Evolutionary conservation across 2,329 filamentous ascomycete genomes (phyloP), one percentile per base, ranked within the genome.

Genomic region (Fusarium miscanthi): DNA sequence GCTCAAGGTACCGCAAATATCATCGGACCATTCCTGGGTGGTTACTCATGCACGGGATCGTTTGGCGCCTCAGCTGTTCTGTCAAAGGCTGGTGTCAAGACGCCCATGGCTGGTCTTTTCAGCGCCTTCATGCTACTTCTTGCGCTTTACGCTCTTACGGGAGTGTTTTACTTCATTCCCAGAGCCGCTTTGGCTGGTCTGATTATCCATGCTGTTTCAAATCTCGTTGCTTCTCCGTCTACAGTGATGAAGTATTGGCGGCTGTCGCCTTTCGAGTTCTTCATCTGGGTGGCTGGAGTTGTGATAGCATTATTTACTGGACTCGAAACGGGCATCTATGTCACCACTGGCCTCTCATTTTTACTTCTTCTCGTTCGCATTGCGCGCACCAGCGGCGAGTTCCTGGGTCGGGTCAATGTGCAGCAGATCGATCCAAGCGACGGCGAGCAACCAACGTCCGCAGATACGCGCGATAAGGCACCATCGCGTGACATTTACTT

Each of bases 191-290:
- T 96, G 10, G 87, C 92, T 1, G 93, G 89, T 30, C 88, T 96
- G 74, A 95, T 96, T 75, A 94, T 96, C 70, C 93, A 96, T 80
- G 93, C 93, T 6, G 93, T 96, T 1, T 90, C 90, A 73, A 93
- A 95, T 76, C 83, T 95, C 51, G 89, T 95, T 76, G 92, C 92
- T 1, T 89, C 91, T 2, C 93, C 93, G 3, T 91, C 91, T 73
- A 91, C 89, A 0, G 86, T 95, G 4, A 94, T 93, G 81, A 90
- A 92, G 66, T 95, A 94, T 82, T 95, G 93, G 93, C 87, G 89
- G 45, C 88, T 94, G 0, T 92, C 92, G 1, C 93, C 93, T 0
- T 76, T 94, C 1, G 93, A 95, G 77, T 88, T 92, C 1, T 66
- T 92, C 46, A 92, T 95, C 76, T 95, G 94, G 87, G 89, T 94